Evolutionary conservation across 2,329 filamentous ascomycete genomes (phyloP).

Genomic region (Fusarium lyarnte): DNA sequence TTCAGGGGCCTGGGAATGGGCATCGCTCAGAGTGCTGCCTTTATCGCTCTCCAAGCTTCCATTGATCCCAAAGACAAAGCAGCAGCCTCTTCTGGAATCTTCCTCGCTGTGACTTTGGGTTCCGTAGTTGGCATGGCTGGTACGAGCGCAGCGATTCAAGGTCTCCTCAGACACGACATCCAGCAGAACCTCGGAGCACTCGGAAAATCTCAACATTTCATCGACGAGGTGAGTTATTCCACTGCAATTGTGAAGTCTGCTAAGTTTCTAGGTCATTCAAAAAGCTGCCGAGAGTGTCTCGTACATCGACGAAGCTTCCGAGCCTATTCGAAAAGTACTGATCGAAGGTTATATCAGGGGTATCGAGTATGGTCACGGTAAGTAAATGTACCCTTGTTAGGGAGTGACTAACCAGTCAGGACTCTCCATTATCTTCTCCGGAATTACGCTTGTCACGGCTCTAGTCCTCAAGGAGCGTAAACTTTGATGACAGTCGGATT

Average conservation of each 20-base stretch:
- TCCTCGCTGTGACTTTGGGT: slow-evolving; percentile 48
- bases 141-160: slow-evolving; percentile 48
- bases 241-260: fast-evolving
- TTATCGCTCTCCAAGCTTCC: slow-evolving; percentile 53
- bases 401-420: not conserved
- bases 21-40: slow-evolving; percentile 52
- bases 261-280: slow-evolving; percentile 20
- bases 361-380: slow-evolving; percentile 34
- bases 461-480: not conserved
- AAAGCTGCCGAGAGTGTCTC: slow-evolving; percentile 33
- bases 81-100: slow-evolving; percentile 53
- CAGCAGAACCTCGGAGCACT: slow-evolving; percentile 21
- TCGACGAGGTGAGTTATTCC: slow-evolving; percentile 15
- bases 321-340: slow-evolving; percentile 3
- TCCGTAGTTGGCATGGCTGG: slow-evolving; percentile 51
- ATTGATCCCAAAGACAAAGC: slow-evolving; percentile 51
- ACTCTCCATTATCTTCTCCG: not conserved
- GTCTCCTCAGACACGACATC: slow-evolving; percentile 8
- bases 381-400: fast-evolving
- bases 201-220: slow-evolving; percentile 10
- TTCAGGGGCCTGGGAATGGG: slow-evolving; percentile 49
- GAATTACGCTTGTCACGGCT: not conserved
- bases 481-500: not conserved
- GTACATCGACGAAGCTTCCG: slow-evolving; percentile 29
- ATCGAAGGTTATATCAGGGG: slow-evolving; percentile 28